These are phyloP conservation scores for Candida odintsovae DNA, from an alignment of 805 yeast species.

Conservation along the genomic window DNA sequence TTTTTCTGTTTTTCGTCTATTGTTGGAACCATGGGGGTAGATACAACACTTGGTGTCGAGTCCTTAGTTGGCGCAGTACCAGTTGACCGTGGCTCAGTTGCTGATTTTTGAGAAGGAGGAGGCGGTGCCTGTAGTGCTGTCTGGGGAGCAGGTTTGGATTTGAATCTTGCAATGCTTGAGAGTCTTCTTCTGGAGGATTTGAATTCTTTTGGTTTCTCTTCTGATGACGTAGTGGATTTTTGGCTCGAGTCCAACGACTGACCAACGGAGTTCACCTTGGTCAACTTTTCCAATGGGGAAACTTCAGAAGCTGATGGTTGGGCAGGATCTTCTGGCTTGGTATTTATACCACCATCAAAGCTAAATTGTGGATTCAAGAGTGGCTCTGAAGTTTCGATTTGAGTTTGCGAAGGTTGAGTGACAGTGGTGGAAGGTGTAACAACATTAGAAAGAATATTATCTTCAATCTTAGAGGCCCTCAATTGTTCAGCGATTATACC, in stretches of 20 bases:
- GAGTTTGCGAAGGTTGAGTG: neutral
- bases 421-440: neutral
- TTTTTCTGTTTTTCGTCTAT: conserved; percentile 9
- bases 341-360: neutral
- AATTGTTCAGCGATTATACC: neutral
- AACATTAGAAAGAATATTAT: neutral
- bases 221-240: conserved; percentile 15
- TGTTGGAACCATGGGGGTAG: neutral
- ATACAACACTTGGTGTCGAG: neutral
- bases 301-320: neutral
- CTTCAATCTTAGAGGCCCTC: neutral
- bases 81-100: neutral
- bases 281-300: conserved; percentile 17
- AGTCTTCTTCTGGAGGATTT: neutral
- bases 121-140: neutral
- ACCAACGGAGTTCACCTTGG: conserved; percentile 11
- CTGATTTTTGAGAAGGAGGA: neutral
- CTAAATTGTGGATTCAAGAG: conserved; percentile 2
- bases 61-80: neutral
- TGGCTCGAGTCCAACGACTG: conserved; percentile 14
- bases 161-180: conserved; percentile 1
- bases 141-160: neutral
- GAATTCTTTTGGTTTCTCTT: conserved; percentile 1
- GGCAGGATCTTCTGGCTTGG: too few species aligned
- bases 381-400: neutral